Base-by-base conservation (phyloP, 768 basidiomycete genomes). In the Mycena amicta region DNA sequence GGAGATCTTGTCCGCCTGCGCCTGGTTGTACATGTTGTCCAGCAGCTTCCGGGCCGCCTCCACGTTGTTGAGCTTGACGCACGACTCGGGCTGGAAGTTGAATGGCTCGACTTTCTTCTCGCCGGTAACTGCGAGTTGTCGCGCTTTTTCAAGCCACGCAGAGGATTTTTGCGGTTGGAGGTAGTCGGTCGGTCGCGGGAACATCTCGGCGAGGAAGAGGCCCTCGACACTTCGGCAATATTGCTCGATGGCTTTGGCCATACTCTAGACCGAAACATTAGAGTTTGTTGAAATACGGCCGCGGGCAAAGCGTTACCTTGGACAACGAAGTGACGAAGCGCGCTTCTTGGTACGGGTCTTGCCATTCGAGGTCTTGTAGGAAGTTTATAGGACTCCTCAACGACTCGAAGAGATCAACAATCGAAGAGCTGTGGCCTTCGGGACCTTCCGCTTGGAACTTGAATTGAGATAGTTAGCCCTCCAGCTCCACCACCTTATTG, bases 41-140 rank as follows among this genome's bases (percentile, higher is more conserved):
- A 99, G 81, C 47, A 97, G 80, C 59, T 86, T 86, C 28, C 95
- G 86, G 1, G 95, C 94, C 12, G 93, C 90, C 66, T 95, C 95
- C 62, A 98, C 87, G 72, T 98, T 98, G 79, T 99, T 99, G 51
- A 98, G 82, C 77, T 98, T 98, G 70, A 99, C 92, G 68, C 95
- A 98, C 0, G 93, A 94, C 76, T 96, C 86, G 0, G 95, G 83
- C 50, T 83, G 87, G 78, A 99, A 98, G 67, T 95, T 93, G 80
- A 95, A 99, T 1, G 94, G 92, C 66, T 95, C 93, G 43, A 95
- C 82, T 72, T 91, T 95, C 80, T 92, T 95, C 72, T 98, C 95
- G 45, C 88, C 88, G 50, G 84, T 76, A 3, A 80, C 79, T 11
- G 92, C 80, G 2, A 95, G 84, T 65, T 87, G 85, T 61, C 87